A percentile compares a stretch with the other conserved stretches of the same genome.
Conservation (phyloP, 2,329 filamentous ascomycete species). For the Sporothrix sp. region DNA sequence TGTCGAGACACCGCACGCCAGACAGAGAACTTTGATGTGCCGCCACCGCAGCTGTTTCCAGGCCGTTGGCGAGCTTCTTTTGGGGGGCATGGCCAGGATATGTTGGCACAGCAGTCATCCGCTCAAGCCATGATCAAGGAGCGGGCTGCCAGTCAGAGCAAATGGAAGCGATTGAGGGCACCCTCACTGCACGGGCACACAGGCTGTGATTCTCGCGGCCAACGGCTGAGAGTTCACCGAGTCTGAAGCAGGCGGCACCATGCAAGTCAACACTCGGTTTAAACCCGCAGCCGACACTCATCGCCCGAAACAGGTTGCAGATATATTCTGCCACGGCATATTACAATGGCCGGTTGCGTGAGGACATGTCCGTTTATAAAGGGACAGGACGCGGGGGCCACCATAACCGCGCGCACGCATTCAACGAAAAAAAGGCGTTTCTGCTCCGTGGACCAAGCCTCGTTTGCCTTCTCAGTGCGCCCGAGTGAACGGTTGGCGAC, state of each 20-base stretch:
- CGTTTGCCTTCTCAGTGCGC: too few species aligned
- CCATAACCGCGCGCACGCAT: too few species aligned
- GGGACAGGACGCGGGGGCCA: too few species aligned
- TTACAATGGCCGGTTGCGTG: slow-evolving; percentile 2
- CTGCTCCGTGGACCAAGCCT: too few species aligned
- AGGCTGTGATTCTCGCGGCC: not conserved
- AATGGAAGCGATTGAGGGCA: not conserved
- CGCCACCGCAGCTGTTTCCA: not conserved
- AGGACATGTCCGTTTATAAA: not conserved
- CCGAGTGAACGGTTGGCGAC: too few species aligned
- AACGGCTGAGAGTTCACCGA: not conserved
- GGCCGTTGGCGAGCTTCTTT: not conserved
- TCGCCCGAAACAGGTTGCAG: not conserved
- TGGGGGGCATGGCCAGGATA: not conserved
- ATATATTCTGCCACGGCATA: not conserved
- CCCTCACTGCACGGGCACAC: not conserved
- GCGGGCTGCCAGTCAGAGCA: too few species aligned
- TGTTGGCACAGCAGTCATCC: too few species aligned
- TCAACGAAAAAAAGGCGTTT: too few species aligned
- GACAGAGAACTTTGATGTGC: not conserved
- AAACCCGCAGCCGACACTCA: not conserved
- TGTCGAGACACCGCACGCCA: not conserved
- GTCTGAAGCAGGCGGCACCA: not conserved
- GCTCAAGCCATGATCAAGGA: too few species aligned
- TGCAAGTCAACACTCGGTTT: not conserved